Base-by-base conservation (phyloP, 768 basidiomycete genomes). In the Mycena chlorophos region DNA sequence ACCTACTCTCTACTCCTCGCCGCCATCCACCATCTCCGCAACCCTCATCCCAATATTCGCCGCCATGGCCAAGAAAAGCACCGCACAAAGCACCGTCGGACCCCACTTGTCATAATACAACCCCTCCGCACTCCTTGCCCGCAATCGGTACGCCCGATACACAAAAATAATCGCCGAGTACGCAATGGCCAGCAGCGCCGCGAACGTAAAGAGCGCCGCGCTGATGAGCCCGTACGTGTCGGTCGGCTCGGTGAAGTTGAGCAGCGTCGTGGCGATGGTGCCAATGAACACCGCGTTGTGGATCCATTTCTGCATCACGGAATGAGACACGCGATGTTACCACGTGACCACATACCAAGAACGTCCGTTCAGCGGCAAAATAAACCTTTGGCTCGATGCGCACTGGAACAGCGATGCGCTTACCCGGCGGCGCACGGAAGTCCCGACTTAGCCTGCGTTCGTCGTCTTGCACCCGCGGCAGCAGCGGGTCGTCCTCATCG, bases 331-430 rank as follows among this genome's bases (percentile, higher is more conserved):
- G 19, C 16, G 37, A 52, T n/a, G 1, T 43, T 40, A 52, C 38
- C 28, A 39, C 22, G n/a, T 30, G 34, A 28, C 54, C 23, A 78
- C 92, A 72, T 69, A 91, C 94, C 73, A 95, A 69, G 80, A 94
- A 96, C 14, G 95, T 98, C 57, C 96, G 80, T 71, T 98, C 95
- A 31, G 88, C 87, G 5, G 97, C 97, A 69, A 98, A 99, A 68
- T 95, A 96, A 3, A 97, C 94, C 74, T 99, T 99, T 26, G 97
- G 97, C 70, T 99, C 97, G 45, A 99, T 83, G 51, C 97, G 83
- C n/a, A 99, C 89, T 23, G 96, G 94, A 2, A 98, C 85, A 0
- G 94, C 84, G 54, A 99, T 95, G 61, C 82, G 80, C 77, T 98
- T 98, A 12, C 95, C 95, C 38, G 79, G 73, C 0, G 91, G 89